Base-by-base conservation (phyloP, 179 eudicot species). In the Beta corolliflora region DNA sequence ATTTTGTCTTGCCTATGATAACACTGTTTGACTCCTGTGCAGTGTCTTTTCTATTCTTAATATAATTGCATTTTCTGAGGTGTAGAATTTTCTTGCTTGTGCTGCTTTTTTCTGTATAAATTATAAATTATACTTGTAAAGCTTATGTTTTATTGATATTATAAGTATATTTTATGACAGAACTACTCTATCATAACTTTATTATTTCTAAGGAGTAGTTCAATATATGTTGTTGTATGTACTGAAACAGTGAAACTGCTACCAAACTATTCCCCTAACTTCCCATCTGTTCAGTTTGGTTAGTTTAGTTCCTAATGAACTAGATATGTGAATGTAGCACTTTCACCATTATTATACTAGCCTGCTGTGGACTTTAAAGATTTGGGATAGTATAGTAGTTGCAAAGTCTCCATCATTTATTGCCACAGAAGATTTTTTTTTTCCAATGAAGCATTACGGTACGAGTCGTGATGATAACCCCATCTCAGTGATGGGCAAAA, bases 391-490 rank as follows among this genome's bases (percentile, higher is more conserved):
- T 89, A 55, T 75, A 68, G 84, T 89, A 55, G 91, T 84, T 89
- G 87, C 83, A 85, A 85, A 59, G 88, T 89, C 91, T 77, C 86
- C 72, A 84, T 86, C 92, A 86, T 79, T 85, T 31, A 80, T 80
- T 82, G 56, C 77, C 85, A 76, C 80, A 15, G 21, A 77, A 73
- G 73, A 59, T 21, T 5, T 72, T 53, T 25, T 29, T 52, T 52
- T 7, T 53, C 41, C 41, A 73, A 63, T 59, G 59, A 45, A n/a
- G 73, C 41, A 29, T 63, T 77, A 10, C 71, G 15, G 25, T 74
- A 36, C 66, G 41, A 29, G 44, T 29, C 21, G 23, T 21, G 6
- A 29, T 64, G 12, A 64, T n/a, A 14, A n/a, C 23, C 44, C 44
- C 16, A 11, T 29, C 69, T 25, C 41, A 29, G 44, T 3, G 69